These are phyloP conservation scores for Citrus trifoliata DNA, from an alignment of 345 rosid genomes.

Conservation along the genomic window DNA sequence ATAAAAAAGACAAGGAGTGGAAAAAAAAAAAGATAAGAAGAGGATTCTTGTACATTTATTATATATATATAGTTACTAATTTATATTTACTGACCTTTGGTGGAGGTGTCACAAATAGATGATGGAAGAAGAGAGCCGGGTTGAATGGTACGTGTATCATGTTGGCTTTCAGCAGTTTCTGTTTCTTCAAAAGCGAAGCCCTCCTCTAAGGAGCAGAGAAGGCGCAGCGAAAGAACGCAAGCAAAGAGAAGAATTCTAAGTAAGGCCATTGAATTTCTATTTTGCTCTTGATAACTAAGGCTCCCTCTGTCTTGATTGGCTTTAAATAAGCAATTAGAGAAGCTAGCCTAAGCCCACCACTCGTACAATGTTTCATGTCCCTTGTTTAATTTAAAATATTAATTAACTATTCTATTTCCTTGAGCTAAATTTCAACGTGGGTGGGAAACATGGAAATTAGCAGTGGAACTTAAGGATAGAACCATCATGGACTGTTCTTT, in stretches of 20 bases:
- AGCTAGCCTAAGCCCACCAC: background rate
- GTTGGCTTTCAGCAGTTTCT: conserved; percentile 9
- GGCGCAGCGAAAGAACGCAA: conserved; percentile 8
- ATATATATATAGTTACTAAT: too few species aligned
- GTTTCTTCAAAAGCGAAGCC: conserved; percentile 29
- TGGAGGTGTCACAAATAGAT: conserved; percentile 40
- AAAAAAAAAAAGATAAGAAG: too few species aligned
- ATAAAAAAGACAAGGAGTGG: too few species aligned
- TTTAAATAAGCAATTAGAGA: background rate
- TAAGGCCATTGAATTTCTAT: background rate
- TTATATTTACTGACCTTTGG: conserved; percentile 30
- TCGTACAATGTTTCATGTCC: background rate
- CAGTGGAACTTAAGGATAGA: background rate
- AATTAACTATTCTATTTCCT: background rate
- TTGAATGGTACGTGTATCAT: conserved; percentile 24
- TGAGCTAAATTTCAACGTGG: background rate
- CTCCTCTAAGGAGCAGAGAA: conserved; percentile 16
- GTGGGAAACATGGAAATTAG: background rate
- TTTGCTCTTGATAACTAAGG: background rate
- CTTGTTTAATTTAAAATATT: background rate
- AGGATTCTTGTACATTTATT: too few species aligned
- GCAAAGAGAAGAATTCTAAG: conserved; percentile 5
- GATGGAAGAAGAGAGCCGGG: conserved; percentile 55
- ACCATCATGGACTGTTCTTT: background rate
- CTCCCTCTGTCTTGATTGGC: background rate